Percentiles rank a stretch among this genome's conserved stretches.
These are phyloP conservation scores for Cryptosporidium ubiquitum DNA, from an alignment of 169 alveolate species.

Conservation along the genomic window DNA sequence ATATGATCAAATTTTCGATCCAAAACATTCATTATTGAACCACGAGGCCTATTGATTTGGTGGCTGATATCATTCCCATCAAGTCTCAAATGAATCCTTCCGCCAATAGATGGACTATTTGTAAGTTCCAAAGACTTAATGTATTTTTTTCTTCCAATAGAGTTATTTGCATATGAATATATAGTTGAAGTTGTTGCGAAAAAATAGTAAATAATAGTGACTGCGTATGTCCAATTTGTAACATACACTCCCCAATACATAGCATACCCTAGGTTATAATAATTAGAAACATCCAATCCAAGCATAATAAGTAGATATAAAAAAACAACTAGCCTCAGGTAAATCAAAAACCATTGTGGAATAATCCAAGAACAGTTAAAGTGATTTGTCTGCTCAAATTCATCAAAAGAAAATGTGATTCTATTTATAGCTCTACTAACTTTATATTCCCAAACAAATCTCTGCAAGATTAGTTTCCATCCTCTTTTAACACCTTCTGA, in stretches of 20 bases:
- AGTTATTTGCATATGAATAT: constrained; percentile 50
- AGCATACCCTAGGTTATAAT: constrained; percentile 11
- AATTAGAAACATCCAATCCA: constrained; percentile 49
- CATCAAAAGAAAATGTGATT: constrained; percentile 44
- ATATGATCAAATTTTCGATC: not conserved
- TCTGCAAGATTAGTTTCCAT: constrained; percentile 6
- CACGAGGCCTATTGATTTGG: not conserved
- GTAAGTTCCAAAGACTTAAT: constrained; percentile 1
- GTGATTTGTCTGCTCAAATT: constrained; percentile 51
- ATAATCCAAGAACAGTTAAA: constrained; percentile 67
- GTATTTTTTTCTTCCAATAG: constrained; percentile 43
- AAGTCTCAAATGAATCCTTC: not conserved
- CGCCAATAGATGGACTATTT: not conserved
- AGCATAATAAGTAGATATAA: constrained; percentile 39
- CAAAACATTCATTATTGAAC: not conserved
- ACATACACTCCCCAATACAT: constrained; percentile 71
- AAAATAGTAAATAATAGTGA: constrained; percentile 54
- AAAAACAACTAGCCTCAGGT: constrained; percentile 9
- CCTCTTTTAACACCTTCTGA: constrained; percentile 29
- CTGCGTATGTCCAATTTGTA: constrained; percentile 66
- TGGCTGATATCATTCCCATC: not conserved
- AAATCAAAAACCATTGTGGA: constrained; percentile 67
- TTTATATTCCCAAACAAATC: constrained; percentile 66
- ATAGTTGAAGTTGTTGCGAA: constrained; percentile 47
- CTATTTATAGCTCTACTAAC: constrained; percentile 26